Base-by-base conservation (phyloP, 106 monocot genomes). In the Allium sativum region DNA sequence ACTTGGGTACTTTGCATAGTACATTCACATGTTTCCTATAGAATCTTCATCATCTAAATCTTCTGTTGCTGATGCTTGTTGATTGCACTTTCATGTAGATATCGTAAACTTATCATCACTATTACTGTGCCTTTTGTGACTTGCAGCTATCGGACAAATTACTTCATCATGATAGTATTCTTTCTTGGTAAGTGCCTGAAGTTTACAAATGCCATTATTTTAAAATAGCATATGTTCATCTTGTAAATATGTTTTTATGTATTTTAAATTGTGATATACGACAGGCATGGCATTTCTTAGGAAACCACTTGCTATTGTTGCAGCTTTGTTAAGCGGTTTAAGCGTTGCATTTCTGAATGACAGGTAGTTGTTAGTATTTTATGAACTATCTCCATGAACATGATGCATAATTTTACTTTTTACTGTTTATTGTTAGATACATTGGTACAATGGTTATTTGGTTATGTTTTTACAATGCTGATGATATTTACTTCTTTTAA, bases 281-380 rank as follows among this genome's bases (percentile, higher is more conserved):
- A 18, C 21, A 92, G 91, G 77, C 52, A 69, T 92, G 53, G 86
- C 73, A 60, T 92, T 92, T 67, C 52, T 92, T 41, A 56, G 78
- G 68, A 92, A 71, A 74, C 92, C 92, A 9, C 61, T 92, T 69
- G 86, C 92, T 5, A 84, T 92, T 31, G 18, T 87, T 69, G 87
- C 87, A 55, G 81, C 92, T n/a, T 16, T 79, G 17, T 61, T 87
- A 66, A 79, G 79, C 12, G 87, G 69, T 55, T 50, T 92, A 18
- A 87, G 81, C 56, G 76, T 92, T 57, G 81, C 84, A 40, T 87
- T 92, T 59, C 66, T 92, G 54, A 92, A 92, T 73, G 92, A 92
- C 48, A 92, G 92, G 92, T 81, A 51, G 61, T 56, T 58, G 21
- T 21, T 62, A 55, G 31, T 31, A 31, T 31, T 31, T 31, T 31